Conservation (phyloP, 192 early-diverging fungal species). For the Neocallimastix lanati region DNA sequence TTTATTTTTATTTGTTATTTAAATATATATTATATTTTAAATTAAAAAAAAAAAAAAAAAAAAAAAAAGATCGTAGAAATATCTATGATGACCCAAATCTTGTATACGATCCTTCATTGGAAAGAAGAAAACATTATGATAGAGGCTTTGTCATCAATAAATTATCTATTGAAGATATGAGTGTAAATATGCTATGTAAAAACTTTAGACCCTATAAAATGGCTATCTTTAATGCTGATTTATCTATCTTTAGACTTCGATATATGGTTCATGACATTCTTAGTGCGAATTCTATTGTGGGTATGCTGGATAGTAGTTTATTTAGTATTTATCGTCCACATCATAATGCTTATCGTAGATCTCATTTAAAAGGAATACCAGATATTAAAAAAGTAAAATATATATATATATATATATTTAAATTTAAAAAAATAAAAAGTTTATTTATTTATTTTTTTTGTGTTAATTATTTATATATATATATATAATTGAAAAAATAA, state of each 20-base stretch:
- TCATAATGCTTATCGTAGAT: not conserved
- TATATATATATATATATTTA: no score
- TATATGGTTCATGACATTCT: constrained; percentile 85
- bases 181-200: not conserved
- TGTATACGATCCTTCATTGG: constrained; percentile 55
- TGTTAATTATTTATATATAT: no score
- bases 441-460: no score
- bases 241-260: constrained; percentile 70
- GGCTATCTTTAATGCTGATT: constrained; percentile 66
- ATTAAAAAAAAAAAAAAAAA: no score
- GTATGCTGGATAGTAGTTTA: constrained; percentile 84
- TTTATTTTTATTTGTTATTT: constrained; percentile 19
- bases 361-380: not conserved
- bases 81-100: constrained; percentile 19
- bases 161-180: constrained; percentile 49
- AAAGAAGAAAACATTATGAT: constrained; percentile 61
- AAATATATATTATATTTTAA: no score
- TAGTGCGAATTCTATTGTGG: constrained; percentile 70
- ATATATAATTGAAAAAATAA: no score
- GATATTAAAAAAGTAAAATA: not conserved
- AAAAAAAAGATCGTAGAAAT: not conserved
- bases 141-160: constrained; percentile 72
- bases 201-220: constrained; percentile 70
- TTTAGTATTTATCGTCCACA: constrained; percentile 48
- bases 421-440: no score